phyloP scores from a whole-genome alignment of 176 grass and related monocot genomes.

The Zoysia japonica region DNA sequence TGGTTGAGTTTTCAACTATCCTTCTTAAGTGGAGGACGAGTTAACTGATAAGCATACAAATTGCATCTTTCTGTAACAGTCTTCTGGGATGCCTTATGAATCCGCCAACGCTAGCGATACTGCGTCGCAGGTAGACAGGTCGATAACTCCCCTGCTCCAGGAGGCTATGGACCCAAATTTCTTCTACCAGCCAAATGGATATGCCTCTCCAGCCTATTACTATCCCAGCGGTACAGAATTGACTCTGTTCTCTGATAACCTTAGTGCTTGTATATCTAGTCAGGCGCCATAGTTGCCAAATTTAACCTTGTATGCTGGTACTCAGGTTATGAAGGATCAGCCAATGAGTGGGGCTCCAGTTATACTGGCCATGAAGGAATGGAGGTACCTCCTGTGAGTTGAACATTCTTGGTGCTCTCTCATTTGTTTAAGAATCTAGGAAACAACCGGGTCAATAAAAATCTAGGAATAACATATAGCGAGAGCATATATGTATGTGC shows the following conservation, averaged over 20 bases:
- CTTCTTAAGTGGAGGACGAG: background rate
- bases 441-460: background rate
- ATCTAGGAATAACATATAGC: too few relatives aligned
- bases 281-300: background rate
- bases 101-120: constrained; percentile 54
- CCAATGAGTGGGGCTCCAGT: constrained; percentile 79
- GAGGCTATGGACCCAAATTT: constrained; percentile 78
- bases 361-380: constrained; percentile 67
- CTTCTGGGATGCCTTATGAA: constrained; percentile 48
- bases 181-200: constrained; percentile 65
- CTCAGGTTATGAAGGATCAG: constrained; percentile 79
- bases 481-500: too few relatives aligned
- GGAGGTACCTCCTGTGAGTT: constrained; percentile 60
- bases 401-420: background rate
- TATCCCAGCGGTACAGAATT: constrained; percentile 50
- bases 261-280: background rate
- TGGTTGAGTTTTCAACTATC: background rate
- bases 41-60: background rate
- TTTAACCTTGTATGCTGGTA: constrained; percentile 27
- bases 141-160: constrained; percentile 72
- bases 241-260: background rate
- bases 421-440: background rate
- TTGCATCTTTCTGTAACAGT: constrained; percentile 35
- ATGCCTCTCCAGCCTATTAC: constrained; percentile 60
- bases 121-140: constrained; percentile 48